Evolutionary conservation across 2,329 filamentous ascomycete genomes (phyloP).

Genomic region (Cercospora zeina): DNA sequence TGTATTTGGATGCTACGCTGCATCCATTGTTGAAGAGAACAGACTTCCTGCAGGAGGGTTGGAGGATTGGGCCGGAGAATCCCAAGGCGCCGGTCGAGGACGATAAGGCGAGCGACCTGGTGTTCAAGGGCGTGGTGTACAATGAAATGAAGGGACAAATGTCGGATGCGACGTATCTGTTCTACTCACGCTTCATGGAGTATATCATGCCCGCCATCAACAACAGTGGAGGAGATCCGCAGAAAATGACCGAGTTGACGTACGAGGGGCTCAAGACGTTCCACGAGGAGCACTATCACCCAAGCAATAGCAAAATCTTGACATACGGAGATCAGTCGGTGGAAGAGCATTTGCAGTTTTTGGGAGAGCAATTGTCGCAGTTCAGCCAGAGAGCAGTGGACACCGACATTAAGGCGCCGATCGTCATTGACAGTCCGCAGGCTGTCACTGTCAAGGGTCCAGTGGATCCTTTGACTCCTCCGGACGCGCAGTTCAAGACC

Average conservation of each 20-base stretch:
- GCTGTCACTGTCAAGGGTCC: slow-evolving; percentile 75
- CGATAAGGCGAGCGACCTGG: slow-evolving; percentile 59
- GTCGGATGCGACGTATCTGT: slow-evolving; percentile 94
- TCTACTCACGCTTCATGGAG: slow-evolving; percentile 93
- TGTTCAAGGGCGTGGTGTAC: slow-evolving; percentile 98
- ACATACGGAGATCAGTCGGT: slow-evolving; percentile 94
- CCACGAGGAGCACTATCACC: slow-evolving; percentile 91
- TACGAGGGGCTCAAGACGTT: slow-evolving; percentile 86
- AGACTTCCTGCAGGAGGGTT: slow-evolving; percentile 95
- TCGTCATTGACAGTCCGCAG: slow-evolving; percentile 68
- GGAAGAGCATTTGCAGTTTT: slow-evolving; percentile 73
- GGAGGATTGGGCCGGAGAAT: slow-evolving; percentile 93
- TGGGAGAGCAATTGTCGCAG: slow-evolving; percentile 69
- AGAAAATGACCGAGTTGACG: slow-evolving; percentile 93
- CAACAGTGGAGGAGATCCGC: slow-evolving; percentile 94
- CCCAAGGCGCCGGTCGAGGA: slow-evolving; percentile 54
- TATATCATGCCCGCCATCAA: slow-evolving; percentile 91
- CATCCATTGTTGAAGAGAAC: slow-evolving; percentile 84
- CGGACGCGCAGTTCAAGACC: slow-evolving; percentile 87
- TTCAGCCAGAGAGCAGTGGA: slow-evolving; percentile 73
- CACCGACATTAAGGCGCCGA: slow-evolving; percentile 71
- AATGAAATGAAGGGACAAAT: slow-evolving; percentile 99
- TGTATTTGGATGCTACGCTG: slow-evolving; percentile 93
- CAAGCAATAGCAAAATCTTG: slow-evolving; percentile 93
- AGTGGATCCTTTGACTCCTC: slow-evolving; percentile 79